These are phyloP conservation scores for Oryza australiensis DNA, from an alignment of 176 grass and related monocot genomes.

Conservation along the genomic window DNA sequence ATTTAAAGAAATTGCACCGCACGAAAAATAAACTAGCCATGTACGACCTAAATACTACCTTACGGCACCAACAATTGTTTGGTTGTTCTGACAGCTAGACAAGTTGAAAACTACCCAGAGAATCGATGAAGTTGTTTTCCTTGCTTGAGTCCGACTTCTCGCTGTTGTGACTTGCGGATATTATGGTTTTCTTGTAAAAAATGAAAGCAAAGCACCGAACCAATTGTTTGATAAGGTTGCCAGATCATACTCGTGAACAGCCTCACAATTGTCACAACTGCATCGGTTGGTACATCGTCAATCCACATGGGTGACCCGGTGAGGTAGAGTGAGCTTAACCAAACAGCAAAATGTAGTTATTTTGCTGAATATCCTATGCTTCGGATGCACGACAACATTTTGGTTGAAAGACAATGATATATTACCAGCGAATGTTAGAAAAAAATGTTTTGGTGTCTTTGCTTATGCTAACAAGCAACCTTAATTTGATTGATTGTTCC, in stretches of 20 bases:
- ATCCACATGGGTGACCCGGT: background rate
- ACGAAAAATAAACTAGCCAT: background rate
- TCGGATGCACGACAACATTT: slow-evolving; percentile 1
- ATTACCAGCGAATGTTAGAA: background rate
- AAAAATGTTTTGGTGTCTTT: background rate
- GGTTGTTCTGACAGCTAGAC: background rate
- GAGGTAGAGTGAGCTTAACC: background rate
- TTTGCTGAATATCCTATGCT: slow-evolving; percentile 11
- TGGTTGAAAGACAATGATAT: slow-evolving; percentile 25
- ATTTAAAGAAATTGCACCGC: background rate
- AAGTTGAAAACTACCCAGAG: background rate
- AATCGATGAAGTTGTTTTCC: slow-evolving; percentile 4
- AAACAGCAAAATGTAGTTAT: slow-evolving; percentile 6
- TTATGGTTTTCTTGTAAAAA: background rate
- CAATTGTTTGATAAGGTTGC: background rate
- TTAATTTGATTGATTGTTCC: background rate
- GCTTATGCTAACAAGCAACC: slow-evolving; percentile 2
- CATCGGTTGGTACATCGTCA: background rate
- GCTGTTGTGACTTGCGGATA: background rate
- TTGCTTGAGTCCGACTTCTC: background rate
- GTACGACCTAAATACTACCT: background rate
- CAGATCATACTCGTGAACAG: background rate
- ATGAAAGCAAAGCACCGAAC: slow-evolving; percentile 21
- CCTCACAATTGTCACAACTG: background rate
- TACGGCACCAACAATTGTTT: background rate